Conservation (phyloP, 176 grass and related monocot species). For the Elymus sibiricus region DNA sequence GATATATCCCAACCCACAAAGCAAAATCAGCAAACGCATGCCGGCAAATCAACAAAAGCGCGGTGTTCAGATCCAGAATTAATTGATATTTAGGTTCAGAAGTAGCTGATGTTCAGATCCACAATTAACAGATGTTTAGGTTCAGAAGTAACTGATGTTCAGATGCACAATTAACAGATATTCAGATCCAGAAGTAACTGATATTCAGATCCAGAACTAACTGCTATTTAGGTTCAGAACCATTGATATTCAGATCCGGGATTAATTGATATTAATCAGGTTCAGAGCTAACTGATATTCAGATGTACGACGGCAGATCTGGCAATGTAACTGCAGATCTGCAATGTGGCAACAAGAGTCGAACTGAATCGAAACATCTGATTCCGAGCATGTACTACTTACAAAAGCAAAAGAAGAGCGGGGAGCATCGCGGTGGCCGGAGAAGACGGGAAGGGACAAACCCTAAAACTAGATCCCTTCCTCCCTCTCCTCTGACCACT, state of each 20-base stretch:
- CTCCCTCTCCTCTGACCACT: background rate
- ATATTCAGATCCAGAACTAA: too few species aligned
- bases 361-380: background rate
- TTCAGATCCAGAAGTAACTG: too few species aligned
- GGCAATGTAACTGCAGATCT: background rate
- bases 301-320: background rate
- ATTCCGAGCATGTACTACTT: background rate
- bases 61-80: too few species aligned
- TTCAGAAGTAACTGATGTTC: too few species aligned
- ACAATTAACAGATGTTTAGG: too few species aligned
- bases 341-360: background rate
- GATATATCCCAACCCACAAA: background rate
- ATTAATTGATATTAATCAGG: background rate
- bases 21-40: background rate
- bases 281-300: background rate
- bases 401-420: background rate
- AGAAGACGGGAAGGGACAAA: conserved; percentile 7
- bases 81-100: too few species aligned
- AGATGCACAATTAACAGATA: too few species aligned
- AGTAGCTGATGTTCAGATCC: background rate
- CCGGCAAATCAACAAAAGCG: background rate
- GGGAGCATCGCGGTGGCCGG: conserved; percentile 1
- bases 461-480: conserved; percentile 18
- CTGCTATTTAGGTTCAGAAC: too few species aligned
- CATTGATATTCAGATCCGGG: background rate